Evolutionary conservation across 1,284 basidiomycete species (phyloP), one percentile per base, ranked within the genome.

Genomic region (Cutaneotrichosporon spelunceum): DNA sequence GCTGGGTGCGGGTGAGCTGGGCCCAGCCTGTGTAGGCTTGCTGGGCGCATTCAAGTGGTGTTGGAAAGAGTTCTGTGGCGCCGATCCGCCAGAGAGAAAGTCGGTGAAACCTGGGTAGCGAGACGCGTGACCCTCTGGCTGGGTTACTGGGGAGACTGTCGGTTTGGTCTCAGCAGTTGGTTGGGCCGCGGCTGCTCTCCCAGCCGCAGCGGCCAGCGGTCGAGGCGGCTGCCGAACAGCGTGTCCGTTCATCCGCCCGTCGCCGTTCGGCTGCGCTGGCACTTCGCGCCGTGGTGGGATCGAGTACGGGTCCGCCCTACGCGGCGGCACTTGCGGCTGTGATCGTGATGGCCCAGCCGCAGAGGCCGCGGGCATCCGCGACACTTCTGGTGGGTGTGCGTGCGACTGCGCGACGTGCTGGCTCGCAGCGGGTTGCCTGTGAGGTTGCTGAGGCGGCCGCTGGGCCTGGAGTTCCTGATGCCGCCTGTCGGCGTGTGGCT

Each of bases 71-170:
- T 66, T 60, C 24, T 66, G 65, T 3, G 65, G 59, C 13, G 56
- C 61, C 3, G 66, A 63, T 2, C 66, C 50, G 14, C 52, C 68
- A 0, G 62, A 64, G 9, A 73, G 61, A 42, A 71, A 73, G 42
- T 73, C 72, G 4, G 66, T 65, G 57, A 73, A 59, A 4, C 66
- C 69, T 4, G 70, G 64, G 49, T 71, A 74, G 16, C 68, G 49
- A 0, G 64, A 53, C 13, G 64, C 59, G 4, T 26, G 48, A 3
- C 48, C 27, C 19, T 50, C 48, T 11, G 14, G 11, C 14, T 14
- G 26, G 16, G 36, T 2, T 13, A 14, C 39, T 23, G 30, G 5
- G 24, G 42, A 2, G 27, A 53, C 29, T 3, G 39, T 21, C 21
- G 49, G 36, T 33, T 59, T 60, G 29, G 34, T 21, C 21, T 60